Conservation (phyloP, 2,329 filamentous ascomycete genomes). For the Ceratocystis papillata region DNA sequence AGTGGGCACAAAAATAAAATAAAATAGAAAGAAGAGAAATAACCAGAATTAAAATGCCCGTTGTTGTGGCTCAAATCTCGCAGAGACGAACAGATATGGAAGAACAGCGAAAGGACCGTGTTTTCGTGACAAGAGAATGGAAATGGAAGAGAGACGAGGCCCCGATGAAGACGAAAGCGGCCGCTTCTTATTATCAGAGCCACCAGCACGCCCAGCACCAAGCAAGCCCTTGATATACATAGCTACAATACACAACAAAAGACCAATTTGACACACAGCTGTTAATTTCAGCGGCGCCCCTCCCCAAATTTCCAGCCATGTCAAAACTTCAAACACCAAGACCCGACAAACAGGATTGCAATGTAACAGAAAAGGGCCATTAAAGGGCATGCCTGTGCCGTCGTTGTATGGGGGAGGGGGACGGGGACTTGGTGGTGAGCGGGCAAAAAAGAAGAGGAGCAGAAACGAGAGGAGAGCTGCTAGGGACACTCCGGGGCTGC, state of each 20-base stretch:
- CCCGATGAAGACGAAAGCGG: not conserved
- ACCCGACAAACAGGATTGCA: conserved; percentile 11
- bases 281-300: not conserved
- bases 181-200: not conserved
- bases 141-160: not conserved
- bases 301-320: conserved; percentile 12
- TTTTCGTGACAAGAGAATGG: not conserved
- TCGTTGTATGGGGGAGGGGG: not conserved
- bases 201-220: not conserved
- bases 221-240: not conserved
- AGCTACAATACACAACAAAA: too few species aligned
- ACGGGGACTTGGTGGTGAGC: not conserved
- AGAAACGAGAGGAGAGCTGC: not conserved
- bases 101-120: not conserved
- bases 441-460: not conserved
- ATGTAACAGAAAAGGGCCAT: conserved; percentile 5
- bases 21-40: not conserved
- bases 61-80: not conserved
- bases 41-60: too few species aligned
- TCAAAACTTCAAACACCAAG: conserved; percentile 12
- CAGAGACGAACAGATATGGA: not conserved
- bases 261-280: too few species aligned
- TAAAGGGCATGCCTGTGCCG: too few species aligned
- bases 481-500: not conserved
- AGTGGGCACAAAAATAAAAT: not conserved